Conservation (phyloP, 129 eudicot species). For the Saposhnikovia divaricata region DNA sequence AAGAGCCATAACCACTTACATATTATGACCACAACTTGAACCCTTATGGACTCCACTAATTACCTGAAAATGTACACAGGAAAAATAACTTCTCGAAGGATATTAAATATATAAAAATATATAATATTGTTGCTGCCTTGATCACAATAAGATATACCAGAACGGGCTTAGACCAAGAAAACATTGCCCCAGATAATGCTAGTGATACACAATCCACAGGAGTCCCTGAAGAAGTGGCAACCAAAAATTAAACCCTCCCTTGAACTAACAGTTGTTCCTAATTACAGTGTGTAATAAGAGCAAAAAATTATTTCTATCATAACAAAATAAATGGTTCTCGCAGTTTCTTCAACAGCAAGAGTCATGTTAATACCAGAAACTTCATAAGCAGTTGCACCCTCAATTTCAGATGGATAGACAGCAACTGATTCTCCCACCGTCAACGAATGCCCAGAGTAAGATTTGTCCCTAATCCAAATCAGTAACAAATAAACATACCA, state of each 20-base stretch:
- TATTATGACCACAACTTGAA: conserved; percentile 78
- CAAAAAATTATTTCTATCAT: neutral
- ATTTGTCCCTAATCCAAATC: conserved; percentile 55
- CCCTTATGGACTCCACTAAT: conserved; percentile 85
- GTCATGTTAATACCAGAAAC: conserved; percentile 51
- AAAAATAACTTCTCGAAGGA: conserved; percentile 1
- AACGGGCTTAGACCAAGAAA: conserved; percentile 83
- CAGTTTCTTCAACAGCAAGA: no score
- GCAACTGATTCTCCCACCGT: conserved; percentile 62
- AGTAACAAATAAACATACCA: neutral
- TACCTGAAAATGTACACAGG: conserved; percentile 40
- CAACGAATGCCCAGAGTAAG: conserved; percentile 66
- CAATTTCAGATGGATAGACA: conserved; percentile 50
- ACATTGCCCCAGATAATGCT: conserved; percentile 86
- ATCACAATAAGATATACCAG: conserved; percentile 28
- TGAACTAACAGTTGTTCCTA: no score
- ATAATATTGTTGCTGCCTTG: neutral
- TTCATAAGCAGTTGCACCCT: conserved; percentile 86
- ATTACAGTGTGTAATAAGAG: neutral
- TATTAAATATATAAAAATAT: neutral
- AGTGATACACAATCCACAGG: conserved; percentile 95
- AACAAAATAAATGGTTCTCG: neutral
- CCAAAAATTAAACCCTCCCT: neutral
- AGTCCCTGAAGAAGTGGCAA: conserved; percentile 45
- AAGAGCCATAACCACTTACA: conserved; percentile 37